These are phyloP conservation scores for Parastagonospora nodorum DNA, from an alignment of 2,329 filamentous ascomycete species.

Conservation along the genomic window DNA sequence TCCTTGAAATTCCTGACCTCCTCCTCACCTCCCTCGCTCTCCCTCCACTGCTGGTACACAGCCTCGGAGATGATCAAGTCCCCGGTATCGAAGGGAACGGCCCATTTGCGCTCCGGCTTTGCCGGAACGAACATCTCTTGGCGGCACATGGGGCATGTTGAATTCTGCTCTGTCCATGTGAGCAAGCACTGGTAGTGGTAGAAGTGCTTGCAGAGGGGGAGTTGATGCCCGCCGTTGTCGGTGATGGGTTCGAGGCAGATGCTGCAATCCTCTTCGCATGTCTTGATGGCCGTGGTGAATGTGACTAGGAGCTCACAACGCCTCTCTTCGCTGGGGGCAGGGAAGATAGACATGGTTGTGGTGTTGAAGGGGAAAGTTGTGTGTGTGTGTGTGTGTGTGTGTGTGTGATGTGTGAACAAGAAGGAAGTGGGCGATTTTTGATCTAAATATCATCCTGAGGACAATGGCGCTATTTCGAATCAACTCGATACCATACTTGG, in stretches of 20 bases:
- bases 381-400: too few species aligned
- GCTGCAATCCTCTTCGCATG: background rate
- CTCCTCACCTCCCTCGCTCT: background rate
- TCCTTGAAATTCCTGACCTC: background rate
- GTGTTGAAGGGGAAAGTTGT: too few species aligned
- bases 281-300: too few species aligned
- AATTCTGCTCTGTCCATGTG: background rate
- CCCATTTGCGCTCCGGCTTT: background rate
- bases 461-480: too few species aligned
- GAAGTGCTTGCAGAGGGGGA: background rate
- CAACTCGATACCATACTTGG: too few species aligned
- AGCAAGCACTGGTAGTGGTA: slow-evolving; percentile 1
- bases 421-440: too few species aligned
- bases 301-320: too few species aligned
- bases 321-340: too few species aligned
- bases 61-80: background rate
- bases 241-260: slow-evolving; percentile 6
- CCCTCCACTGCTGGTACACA: background rate
- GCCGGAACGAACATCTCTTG: background rate
- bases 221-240: background rate
- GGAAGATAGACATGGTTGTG: too few species aligned
- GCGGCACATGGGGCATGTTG: slow-evolving; percentile 2
- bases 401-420: too few species aligned
- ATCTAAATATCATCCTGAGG: too few species aligned
- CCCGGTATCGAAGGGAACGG: background rate